These are phyloP conservation scores for Poa annua DNA, from an alignment of 176 grass and related monocot species.

Conservation along the genomic window DNA sequence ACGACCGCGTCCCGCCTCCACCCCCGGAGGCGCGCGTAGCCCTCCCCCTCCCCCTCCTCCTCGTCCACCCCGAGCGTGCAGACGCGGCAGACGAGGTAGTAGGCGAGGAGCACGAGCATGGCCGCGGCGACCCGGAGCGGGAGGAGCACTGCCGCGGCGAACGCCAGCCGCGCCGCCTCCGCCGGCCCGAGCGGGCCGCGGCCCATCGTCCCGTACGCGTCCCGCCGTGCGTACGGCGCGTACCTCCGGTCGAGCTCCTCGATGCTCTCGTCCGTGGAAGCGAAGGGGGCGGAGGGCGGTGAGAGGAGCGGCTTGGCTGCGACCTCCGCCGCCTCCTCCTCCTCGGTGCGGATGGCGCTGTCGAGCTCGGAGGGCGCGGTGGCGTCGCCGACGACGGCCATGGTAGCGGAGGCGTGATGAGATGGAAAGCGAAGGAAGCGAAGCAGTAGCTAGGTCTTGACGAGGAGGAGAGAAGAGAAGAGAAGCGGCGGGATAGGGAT, in stretches of 20 bases:
- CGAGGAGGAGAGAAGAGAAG: constrained; percentile 7
- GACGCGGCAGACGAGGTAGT: constrained; percentile 76
- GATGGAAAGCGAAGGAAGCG: background rate
- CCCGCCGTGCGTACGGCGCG: constrained; percentile 69
- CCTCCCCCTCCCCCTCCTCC: constrained; percentile 54
- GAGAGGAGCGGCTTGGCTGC: constrained; percentile 55
- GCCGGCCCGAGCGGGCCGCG: constrained; percentile 40
- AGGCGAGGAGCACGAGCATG: constrained; percentile 59
- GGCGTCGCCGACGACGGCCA: constrained; percentile 37
- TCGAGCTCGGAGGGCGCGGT: constrained; percentile 21
- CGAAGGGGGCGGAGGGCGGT: background rate
- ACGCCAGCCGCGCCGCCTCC: constrained; percentile 41
- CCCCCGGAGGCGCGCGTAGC: constrained; percentile 58
- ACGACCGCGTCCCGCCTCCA: constrained; percentile 64
- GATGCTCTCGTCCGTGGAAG: constrained; percentile 25
- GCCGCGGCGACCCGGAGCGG: constrained; percentile 60
- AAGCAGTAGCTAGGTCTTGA: constrained; percentile 15
- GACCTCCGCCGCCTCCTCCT: background rate
- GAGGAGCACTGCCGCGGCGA: constrained; percentile 57
- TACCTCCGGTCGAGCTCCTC: constrained; percentile 81
- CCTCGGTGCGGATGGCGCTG: constrained; percentile 27
- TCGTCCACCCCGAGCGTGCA: constrained; percentile 66
- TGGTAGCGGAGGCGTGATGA: background rate
- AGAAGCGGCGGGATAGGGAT: constrained; percentile 24
- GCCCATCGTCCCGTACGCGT: constrained; percentile 84